phyloP scores from a whole-genome alignment of 805 yeast species.

The Ogataea philodendri region DNA sequence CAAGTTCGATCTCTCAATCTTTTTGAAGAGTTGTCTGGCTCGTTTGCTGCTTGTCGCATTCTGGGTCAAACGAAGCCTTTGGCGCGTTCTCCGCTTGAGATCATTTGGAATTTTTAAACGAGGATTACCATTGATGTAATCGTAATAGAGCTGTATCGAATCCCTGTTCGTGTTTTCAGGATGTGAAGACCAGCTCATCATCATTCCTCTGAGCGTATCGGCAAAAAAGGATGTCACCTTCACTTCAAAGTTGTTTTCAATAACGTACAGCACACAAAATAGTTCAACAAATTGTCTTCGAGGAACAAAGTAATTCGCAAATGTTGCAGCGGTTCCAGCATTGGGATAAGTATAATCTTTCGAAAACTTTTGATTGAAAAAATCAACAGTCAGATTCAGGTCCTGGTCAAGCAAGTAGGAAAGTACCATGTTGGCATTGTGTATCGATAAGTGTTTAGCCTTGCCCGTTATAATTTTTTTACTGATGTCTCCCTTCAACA shows the following conservation, averaged over 20 bases:
- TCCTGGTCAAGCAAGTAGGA: slow-evolving; percentile 10
- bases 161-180: neutral
- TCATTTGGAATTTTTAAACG: neutral
- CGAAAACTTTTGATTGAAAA: slow-evolving; percentile 11
- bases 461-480: slow-evolving; percentile 2
- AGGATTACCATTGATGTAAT: neutral
- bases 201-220: slow-evolving; percentile 4
- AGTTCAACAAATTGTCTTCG: slow-evolving; percentile 7
- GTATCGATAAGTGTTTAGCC: slow-evolving; percentile 1
- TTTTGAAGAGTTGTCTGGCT: neutral
- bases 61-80: neutral
- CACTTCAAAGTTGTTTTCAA: slow-evolving; percentile 4
- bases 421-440: slow-evolving; percentile 5
- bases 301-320: slow-evolving; percentile 8
- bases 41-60: neutral
- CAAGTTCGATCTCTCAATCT: neutral
- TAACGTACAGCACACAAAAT: slow-evolving; percentile 5
- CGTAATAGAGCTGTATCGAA: slow-evolving; percentile 1
- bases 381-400: slow-evolving; percentile 3
- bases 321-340: slow-evolving; percentile 4
- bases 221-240: slow-evolving; percentile 3
- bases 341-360: neutral
- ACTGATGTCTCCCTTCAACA: too few relatives aligned
- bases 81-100: neutral
- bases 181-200: slow-evolving; percentile 7